Evolutionary conservation across 1,284 basidiomycete genomes (phyloP).

Genomic region (Gomphus bonarii): DNA sequence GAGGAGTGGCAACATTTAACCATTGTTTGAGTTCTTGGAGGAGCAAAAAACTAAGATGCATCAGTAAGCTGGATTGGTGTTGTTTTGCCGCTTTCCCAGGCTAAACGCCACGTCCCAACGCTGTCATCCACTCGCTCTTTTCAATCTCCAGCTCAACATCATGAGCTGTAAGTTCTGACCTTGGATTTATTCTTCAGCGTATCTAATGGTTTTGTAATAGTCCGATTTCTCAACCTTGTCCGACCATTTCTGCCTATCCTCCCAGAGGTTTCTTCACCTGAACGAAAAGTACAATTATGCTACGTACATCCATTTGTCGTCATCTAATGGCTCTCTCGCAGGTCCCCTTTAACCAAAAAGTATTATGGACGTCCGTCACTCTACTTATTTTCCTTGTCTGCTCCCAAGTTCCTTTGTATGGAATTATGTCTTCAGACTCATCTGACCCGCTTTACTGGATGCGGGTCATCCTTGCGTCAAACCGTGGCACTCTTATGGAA

Average conservation of each 20-base stretch:
- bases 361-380: constrained; percentile 94
- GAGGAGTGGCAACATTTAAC: background rate
- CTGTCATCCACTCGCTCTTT: constrained; percentile 8
- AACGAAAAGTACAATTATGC: constrained; percentile 65
- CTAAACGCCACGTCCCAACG: constrained; percentile 2
- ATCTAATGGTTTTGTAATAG: constrained; percentile 27
- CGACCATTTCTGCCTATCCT: constrained; percentile 89
- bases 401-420: constrained; percentile 94
- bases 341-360: constrained; percentile 94
- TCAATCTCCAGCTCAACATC: constrained; percentile 8
- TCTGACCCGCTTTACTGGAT: constrained; percentile 99
- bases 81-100: background rate
- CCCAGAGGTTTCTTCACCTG: constrained; percentile 92
- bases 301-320: constrained; percentile 6
- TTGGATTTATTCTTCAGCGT: background rate
- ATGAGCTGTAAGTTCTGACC: constrained; percentile 18
- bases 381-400: constrained; percentile 97
- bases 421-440: constrained; percentile 97
- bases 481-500: constrained; percentile 98
- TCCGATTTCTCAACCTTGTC: constrained; percentile 93
- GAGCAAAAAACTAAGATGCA: background rate
- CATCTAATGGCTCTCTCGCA: constrained; percentile 22
- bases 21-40: background rate
- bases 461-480: constrained; percentile 97
- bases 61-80: background rate